phyloP scores from a whole-genome alignment of 2,329 filamentous ascomycete genomes.

The Ophiosphaerella herpotricha region DNA sequence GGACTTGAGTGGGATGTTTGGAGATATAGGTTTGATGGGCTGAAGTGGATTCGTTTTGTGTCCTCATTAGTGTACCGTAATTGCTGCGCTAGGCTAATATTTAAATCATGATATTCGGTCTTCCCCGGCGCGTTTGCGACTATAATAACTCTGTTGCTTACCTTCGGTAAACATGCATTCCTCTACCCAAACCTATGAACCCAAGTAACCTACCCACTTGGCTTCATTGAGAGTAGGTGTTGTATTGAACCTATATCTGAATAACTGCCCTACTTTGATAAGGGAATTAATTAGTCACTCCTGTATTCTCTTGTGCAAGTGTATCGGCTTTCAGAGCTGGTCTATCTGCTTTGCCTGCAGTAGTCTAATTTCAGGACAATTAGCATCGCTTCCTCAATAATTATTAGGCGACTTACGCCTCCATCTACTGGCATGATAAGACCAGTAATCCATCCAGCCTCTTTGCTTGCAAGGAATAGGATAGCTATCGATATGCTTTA shows the following conservation, averaged over 20 bases:
- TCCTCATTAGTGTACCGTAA: not conserved
- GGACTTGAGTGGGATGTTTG: not conserved
- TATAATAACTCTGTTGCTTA: no score
- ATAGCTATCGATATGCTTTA: not conserved
- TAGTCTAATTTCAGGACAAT: conserved; percentile 13
- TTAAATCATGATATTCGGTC: no score
- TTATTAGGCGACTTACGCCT: conserved; percentile 16
- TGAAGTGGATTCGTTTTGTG: no score
- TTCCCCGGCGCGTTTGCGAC: no score
- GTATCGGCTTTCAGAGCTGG: conserved; percentile 25
- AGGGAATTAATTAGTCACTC: conserved; percentile 8
- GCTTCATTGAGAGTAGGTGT: no score
- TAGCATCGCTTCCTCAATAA: not conserved
- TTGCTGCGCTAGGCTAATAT: not conserved
- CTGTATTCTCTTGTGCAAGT: conserved; percentile 13
- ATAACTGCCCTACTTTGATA: no score
- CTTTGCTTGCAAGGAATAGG: conserved; percentile 17
- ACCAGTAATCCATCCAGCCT: conserved; percentile 26
- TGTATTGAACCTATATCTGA: no score
- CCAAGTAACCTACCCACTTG: no score
- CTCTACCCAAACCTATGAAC: no score
- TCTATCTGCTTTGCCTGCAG: conserved; percentile 28
- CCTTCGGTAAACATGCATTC: no score
- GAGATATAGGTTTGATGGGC: no score
- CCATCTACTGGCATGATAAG: conserved; percentile 26